Conservation (phyloP, 148 eudicot species). For the Vaccinium vitisidaea region DNA sequence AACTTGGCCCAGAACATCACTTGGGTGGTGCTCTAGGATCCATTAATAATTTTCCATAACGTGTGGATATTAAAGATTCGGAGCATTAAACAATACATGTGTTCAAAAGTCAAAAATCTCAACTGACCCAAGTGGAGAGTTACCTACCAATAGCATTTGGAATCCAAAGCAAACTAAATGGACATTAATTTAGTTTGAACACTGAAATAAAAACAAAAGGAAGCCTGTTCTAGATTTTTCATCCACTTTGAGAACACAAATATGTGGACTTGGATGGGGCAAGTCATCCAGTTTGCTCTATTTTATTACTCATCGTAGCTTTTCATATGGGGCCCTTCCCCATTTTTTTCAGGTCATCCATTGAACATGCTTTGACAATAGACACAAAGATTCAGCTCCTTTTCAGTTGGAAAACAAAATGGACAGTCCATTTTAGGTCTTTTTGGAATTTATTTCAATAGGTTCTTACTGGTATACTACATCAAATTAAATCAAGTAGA, state of each 20-base stretch:
- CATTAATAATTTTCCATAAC: neutral
- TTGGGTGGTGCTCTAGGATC: no score
- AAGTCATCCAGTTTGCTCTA: neutral
- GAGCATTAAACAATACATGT: neutral
- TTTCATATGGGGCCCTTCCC: neutral
- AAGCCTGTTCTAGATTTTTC: neutral
- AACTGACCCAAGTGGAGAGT: conserved; percentile 18
- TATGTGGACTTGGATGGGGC: conserved; percentile 23
- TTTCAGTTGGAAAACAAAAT: neutral
- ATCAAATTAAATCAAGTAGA: neutral
- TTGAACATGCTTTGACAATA: conserved; percentile 20
- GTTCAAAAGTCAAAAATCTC: conserved; percentile 1
- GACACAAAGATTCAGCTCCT: neutral
- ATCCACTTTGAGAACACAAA: conserved; percentile 6
- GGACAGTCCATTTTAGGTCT: neutral
- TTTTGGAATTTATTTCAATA: neutral
- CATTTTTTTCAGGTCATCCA: conserved; percentile 27
- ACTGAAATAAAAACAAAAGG: neutral
- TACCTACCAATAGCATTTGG: conserved; percentile 25
- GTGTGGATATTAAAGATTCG: neutral
- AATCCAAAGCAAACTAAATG: neutral
- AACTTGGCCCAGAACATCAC: no score
- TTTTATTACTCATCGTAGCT: neutral
- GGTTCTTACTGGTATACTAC: neutral
- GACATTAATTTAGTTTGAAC: neutral